phyloP scores from a whole-genome alignment of 2,329 filamentous ascomycete species.

The Epichloe gansuensis region DNA sequence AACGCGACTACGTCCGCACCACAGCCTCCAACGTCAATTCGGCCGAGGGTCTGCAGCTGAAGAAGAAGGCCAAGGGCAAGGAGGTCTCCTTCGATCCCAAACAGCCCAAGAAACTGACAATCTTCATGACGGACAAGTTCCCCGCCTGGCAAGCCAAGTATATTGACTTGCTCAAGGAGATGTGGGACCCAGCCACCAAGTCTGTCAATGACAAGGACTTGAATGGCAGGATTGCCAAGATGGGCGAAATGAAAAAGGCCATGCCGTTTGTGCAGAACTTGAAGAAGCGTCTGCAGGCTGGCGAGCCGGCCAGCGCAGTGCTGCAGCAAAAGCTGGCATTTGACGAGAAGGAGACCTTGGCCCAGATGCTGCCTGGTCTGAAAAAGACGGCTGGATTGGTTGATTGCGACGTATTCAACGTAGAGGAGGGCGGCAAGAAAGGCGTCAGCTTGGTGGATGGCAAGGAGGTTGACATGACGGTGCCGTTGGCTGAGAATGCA shows the following conservation, averaged over 20 bases:
- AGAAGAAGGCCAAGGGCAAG: slow-evolving; percentile 92
- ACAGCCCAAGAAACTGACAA: slow-evolving; percentile 80
- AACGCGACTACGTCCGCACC: slow-evolving; percentile 66
- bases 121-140: slow-evolving; percentile 70
- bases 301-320: slow-evolving; percentile 54
- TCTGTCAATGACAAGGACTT: slow-evolving; percentile 69
- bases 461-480: slow-evolving; percentile 44
- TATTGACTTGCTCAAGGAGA: slow-evolving; percentile 63
- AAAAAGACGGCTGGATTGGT: slow-evolving; percentile 62
- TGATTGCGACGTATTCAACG: slow-evolving; percentile 58
- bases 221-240: slow-evolving; percentile 65
- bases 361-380: slow-evolving; percentile 67
- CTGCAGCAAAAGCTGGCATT: slow-evolving; percentile 79
- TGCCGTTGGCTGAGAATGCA: slow-evolving; percentile 54
- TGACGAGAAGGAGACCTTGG: slow-evolving; percentile 65
- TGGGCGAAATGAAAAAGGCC: slow-evolving; percentile 87
- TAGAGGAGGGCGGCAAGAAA: slow-evolving; percentile 58
- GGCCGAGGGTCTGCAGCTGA: slow-evolving; percentile 69
- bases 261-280: slow-evolving; percentile 91
- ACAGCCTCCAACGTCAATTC: slow-evolving; percentile 68
- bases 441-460: slow-evolving; percentile 42
- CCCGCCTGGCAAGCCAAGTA: slow-evolving; percentile 89
- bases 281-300: slow-evolving; percentile 68
- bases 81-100: slow-evolving; percentile 74
- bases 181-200: slow-evolving; percentile 50